A percentile compares a stretch with the other conserved stretches of the same genome.
Conservation (phyloP, 805 yeast species). For the Yamadazyma olivae region DNA sequence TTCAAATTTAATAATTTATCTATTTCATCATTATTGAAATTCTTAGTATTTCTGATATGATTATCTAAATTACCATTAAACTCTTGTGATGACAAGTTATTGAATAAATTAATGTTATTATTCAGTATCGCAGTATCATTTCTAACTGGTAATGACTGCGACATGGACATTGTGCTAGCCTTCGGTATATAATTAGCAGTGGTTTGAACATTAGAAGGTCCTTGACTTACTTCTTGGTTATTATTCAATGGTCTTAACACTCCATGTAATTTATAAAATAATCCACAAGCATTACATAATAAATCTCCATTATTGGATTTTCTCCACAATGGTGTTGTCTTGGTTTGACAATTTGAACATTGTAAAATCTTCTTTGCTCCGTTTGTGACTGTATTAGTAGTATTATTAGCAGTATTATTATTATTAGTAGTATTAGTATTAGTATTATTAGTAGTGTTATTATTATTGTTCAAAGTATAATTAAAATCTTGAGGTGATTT, state of each 20-base stretch:
- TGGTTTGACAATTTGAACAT: slow-evolving; percentile 43
- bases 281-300: slow-evolving; percentile 45
- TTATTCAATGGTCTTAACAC: slow-evolving; percentile 39
- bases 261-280: slow-evolving; percentile 44
- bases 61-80: not conserved
- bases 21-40: slow-evolving; percentile 30
- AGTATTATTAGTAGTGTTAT: not conserved
- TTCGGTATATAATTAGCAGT: not conserved
- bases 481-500: slow-evolving; percentile 9
- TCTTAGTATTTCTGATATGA: not conserved
- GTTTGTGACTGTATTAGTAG: not conserved
- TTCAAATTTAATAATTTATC: slow-evolving; percentile 39
- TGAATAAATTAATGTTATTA: slow-evolving; percentile 22
- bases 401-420: not conserved
- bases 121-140: slow-evolving; percentile 22
- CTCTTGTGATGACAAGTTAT: slow-evolving; percentile 7
- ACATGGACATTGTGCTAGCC: not conserved
- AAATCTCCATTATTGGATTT: slow-evolving; percentile 40
- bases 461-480: not conserved
- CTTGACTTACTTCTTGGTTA: not conserved
- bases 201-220: not conserved
- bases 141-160: not conserved
- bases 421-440: too few species aligned
- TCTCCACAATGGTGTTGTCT: slow-evolving; percentile 45
- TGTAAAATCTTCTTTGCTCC: slow-evolving; percentile 22